These are phyloP conservation scores for Lomentospora prolificans DNA, from an alignment of 2,329 filamentous ascomycete species.

Conservation along the genomic window DNA sequence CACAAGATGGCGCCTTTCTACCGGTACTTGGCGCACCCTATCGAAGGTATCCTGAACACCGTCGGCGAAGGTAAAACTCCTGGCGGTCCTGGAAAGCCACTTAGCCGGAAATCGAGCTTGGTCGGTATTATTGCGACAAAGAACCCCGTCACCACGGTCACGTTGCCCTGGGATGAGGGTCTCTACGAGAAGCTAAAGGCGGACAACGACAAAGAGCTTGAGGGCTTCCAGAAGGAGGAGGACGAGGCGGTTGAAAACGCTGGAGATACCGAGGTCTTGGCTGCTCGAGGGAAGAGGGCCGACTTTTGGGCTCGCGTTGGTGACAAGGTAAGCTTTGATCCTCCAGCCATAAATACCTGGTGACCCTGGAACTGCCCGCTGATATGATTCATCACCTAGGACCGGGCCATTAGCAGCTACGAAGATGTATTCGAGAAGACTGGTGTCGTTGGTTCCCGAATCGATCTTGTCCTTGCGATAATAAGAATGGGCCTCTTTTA, in stretches of 20 bases:
- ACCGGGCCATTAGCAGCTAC: constrained; percentile 86
- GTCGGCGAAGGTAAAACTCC: constrained; percentile 48
- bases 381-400: constrained; percentile 38
- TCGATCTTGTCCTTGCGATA: constrained; percentile 92
- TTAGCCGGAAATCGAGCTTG: constrained; percentile 58
- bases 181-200: constrained; percentile 69
- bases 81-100: constrained; percentile 42
- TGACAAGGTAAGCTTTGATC: constrained; percentile 64
- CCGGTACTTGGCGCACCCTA: constrained; percentile 71
- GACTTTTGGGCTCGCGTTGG: constrained; percentile 94
- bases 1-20: constrained; percentile 85
- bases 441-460: constrained; percentile 92
- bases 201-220: constrained; percentile 70
- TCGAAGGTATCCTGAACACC: constrained; percentile 71
- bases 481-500: constrained; percentile 95
- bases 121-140: constrained; percentile 68
- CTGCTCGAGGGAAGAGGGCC: constrained; percentile 85
- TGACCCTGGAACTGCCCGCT: not conserved
- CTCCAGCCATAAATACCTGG: too few species aligned
- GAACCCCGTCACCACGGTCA: constrained; percentile 52
- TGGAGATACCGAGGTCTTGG: constrained; percentile 89
- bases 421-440: constrained; percentile 95
- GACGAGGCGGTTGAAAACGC: constrained; percentile 94
- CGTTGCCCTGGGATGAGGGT: constrained; percentile 82
- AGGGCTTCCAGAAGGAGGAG: constrained; percentile 71